Conservation (phyloP, 257 asterid genomes). For the Przewalskia tangutica region DNA sequence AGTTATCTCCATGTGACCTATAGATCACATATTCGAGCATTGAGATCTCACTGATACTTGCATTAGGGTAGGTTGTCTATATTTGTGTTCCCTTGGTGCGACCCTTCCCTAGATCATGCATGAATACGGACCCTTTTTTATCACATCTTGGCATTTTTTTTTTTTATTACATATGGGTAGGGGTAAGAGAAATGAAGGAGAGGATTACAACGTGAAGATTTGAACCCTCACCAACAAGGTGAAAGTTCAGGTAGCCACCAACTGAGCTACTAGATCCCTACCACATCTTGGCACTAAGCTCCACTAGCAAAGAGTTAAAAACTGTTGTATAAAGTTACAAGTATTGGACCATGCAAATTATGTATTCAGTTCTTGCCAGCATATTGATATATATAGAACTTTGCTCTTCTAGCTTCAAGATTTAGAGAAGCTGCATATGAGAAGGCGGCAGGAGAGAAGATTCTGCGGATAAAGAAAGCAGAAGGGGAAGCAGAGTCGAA, state of each 20-base stretch:
- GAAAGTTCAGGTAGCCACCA: too few relatives aligned
- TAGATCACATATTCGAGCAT: background rate
- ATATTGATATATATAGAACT: background rate
- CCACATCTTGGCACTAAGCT: background rate
- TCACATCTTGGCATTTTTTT: background rate
- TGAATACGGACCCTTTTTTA: background rate
- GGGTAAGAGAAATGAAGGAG: too few relatives aligned
- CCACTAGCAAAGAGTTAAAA: too few relatives aligned
- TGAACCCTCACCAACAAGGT: too few relatives aligned
- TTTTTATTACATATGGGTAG: too few relatives aligned
- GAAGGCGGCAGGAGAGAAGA: constrained; percentile 25
- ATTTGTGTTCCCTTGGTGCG: too few relatives aligned
- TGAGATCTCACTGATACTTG: too few relatives aligned
- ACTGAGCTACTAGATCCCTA: too few relatives aligned
- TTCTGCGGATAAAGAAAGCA: constrained; percentile 20
- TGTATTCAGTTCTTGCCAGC: background rate
- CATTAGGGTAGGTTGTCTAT: too few relatives aligned
- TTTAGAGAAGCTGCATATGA: constrained; percentile 16
- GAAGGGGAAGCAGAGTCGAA: constrained; percentile 24
- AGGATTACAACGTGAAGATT: too few relatives aligned
- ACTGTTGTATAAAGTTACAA: background rate
- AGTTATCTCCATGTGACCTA: background rate
- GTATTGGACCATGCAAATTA: background rate
- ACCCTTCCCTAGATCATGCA: background rate
- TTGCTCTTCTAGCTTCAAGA: constrained; percentile 7